Percentiles rank a stretch among this genome's conserved stretches.
These are phyloP conservation scores for Wilcoxina mikolae DNA, from an alignment of 495 filamentous ascomycete species.

Conservation along the genomic window DNA sequence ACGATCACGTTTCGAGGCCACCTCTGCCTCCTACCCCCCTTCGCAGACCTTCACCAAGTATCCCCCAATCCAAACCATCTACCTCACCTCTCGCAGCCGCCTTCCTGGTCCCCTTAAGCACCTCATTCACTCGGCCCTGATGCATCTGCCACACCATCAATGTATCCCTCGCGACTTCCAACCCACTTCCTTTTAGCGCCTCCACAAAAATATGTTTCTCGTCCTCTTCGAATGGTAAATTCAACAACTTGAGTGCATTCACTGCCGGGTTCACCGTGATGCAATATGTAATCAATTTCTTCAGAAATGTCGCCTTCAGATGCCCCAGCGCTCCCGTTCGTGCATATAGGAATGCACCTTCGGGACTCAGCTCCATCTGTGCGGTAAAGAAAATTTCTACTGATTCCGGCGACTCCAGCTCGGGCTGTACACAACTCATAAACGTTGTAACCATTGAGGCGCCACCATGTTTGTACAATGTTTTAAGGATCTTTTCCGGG, in stretches of 20 bases:
- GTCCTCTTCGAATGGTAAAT: constrained; percentile 20
- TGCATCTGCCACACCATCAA: constrained; percentile 24
- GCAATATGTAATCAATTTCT: constrained; percentile 13
- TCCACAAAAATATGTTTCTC: constrained; percentile 20
- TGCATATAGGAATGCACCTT: constrained; percentile 22
- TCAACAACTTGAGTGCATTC: constrained; percentile 20
- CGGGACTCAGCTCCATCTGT: constrained; percentile 12
- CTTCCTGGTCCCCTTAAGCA: constrained; percentile 8
- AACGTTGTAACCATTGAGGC: not conserved
- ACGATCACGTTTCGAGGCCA: too few relatives aligned
- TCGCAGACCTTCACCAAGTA: constrained; percentile 17
- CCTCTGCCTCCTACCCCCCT: constrained; percentile 18
- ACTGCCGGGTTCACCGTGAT: constrained; percentile 10
- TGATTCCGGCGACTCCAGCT: constrained; percentile 15
- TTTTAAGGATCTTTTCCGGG: not conserved
- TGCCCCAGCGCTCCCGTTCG: constrained; percentile 15
- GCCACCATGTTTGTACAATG: not conserved
- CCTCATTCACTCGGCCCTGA: constrained; percentile 18
- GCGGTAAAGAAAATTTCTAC: constrained; percentile 18
- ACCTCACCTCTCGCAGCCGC: constrained; percentile 19
- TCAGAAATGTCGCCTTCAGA: constrained; percentile 13
- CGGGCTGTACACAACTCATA: constrained; percentile 3
- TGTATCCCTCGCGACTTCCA: constrained; percentile 21
- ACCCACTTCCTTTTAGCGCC: constrained; percentile 8
- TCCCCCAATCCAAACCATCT: constrained; percentile 23